Evolutionary conservation across 2,329 filamentous ascomycete genomes (phyloP).

Genomic region (Aspergillus sp.): DNA sequence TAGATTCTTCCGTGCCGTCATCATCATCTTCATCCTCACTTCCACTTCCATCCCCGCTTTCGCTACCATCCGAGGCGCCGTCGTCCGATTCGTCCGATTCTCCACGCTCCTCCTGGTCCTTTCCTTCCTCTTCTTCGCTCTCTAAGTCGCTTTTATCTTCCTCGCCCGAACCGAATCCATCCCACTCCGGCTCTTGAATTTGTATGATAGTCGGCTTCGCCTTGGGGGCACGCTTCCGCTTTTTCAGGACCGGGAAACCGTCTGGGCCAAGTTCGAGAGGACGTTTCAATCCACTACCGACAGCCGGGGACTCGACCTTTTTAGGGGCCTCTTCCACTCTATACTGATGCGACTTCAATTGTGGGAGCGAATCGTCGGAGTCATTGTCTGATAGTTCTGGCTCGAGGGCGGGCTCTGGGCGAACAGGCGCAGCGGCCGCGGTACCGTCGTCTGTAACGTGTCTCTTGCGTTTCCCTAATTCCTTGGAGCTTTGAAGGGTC

Average conservation of each 20-base stretch:
- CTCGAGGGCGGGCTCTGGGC: slow-evolving; percentile 21
- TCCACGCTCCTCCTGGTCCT: slow-evolving; percentile 27
- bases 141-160: slow-evolving; percentile 24
- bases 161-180: slow-evolving; percentile 45
- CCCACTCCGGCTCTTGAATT: slow-evolving; percentile 41
- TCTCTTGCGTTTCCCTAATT: slow-evolving; percentile 69
- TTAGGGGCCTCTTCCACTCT: slow-evolving; percentile 49
- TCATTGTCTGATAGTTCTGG: slow-evolving; percentile 33
- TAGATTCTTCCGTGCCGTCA: slow-evolving; percentile 32
- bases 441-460: slow-evolving; percentile 54
- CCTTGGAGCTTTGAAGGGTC: slow-evolving; percentile 72
- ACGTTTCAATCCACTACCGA: slow-evolving; percentile 79
- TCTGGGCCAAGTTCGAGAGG: slow-evolving; percentile 77
- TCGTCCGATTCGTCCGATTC: slow-evolving; percentile 16
- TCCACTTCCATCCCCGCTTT: slow-evolving; percentile 27
- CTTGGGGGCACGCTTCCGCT: slow-evolving; percentile 69
- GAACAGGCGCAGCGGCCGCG: slow-evolving; percentile 7
- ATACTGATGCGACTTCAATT: slow-evolving; percentile 9
- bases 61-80: slow-evolving; percentile 19
- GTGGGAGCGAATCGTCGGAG: slow-evolving; percentile 31
- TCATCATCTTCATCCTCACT: slow-evolving; percentile 18
- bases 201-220: slow-evolving; percentile 28
- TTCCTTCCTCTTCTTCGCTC: slow-evolving; percentile 27
- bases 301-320: slow-evolving; percentile 10
- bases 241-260: slow-evolving; percentile 78